These are phyloP conservation scores for Aechmea fasciata DNA, from an alignment of 176 grass and related monocot species.

Conservation along the genomic window DNA sequence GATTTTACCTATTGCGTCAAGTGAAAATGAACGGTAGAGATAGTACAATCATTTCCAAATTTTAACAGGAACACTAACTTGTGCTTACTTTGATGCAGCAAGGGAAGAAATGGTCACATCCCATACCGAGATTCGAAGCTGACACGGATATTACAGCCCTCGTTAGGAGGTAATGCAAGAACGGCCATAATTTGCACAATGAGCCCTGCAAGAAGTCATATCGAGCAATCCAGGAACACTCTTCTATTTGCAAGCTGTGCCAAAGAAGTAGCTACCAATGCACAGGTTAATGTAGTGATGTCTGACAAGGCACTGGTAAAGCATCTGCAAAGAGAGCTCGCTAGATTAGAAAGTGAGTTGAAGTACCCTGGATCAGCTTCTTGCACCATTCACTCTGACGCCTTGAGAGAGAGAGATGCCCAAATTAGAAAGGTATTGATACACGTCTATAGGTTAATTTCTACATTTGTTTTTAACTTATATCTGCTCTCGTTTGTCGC, in stretches of 20 bases:
- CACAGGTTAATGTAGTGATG: slow-evolving; percentile 78
- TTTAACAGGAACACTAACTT: no score
- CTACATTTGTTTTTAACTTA: not conserved
- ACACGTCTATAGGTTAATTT: not conserved
- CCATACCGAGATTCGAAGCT: slow-evolving; percentile 93
- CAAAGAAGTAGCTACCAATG: slow-evolving; percentile 63
- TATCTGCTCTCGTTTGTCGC: not conserved
- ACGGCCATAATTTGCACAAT: slow-evolving; percentile 92
- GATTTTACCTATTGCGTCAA: not conserved
- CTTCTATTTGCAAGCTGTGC: slow-evolving; percentile 85
- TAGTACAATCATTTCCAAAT: no score
- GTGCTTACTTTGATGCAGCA: slow-evolving; percentile 31
- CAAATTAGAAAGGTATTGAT: slow-evolving; percentile 60
- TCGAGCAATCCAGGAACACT: slow-evolving; percentile 82
- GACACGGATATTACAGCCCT: slow-evolving; percentile 76
- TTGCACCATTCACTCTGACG: slow-evolving; percentile 37
- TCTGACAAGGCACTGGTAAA: slow-evolving; percentile 84
- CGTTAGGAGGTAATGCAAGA: slow-evolving; percentile 75
- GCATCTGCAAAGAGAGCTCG: slow-evolving; percentile 72
- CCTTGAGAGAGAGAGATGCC: slow-evolving; percentile 61
- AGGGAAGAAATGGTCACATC: slow-evolving; percentile 68
- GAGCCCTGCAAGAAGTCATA: slow-evolving; percentile 66
- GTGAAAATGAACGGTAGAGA: no score
- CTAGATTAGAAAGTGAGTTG: slow-evolving; percentile 58
- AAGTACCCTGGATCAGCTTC: slow-evolving; percentile 38